Base-by-base conservation (phyloP, 2,329 filamentous ascomycete species). In the Fusarium temperatum region DNA sequence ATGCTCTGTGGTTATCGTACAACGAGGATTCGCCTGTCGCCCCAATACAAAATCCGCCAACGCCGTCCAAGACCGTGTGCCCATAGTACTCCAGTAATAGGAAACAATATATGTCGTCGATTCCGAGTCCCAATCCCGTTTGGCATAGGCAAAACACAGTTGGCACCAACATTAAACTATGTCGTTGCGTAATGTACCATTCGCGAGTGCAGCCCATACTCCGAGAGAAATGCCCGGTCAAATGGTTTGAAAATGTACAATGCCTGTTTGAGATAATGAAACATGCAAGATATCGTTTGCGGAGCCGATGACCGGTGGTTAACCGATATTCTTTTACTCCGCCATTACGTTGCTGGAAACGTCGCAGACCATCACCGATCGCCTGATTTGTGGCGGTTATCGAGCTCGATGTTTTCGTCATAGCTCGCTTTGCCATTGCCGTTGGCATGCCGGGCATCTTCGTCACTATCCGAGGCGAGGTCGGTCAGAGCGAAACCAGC, bases 401-500 rank as follows among this genome's bases (percentile, higher is more conserved):
- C 85, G 69, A 89, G 81, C 77, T 90, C 88, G 73, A 89, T 88
- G 65, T 83, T 78, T 55, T 77, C 78, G 60, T 81, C 81, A 61
- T 85, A 81, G 50, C 82, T 79, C 64, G 85, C 85, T 68, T 83
- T 84, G 62, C 84, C 84, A 59, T 77, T 81, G 64, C 84, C 80
- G 73, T 85, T 84, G 68, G 83, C 75, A 63, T 81, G 80, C 78
- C 78, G 75, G 63, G 74, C 79, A 38, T 91, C 90, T 60, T 92
- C 92, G 36, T 94, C 92, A 75, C 89, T 93, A 71, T 96, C 93
- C 74, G 95, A 93, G 5, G 92, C 88, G 44, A 98, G 85, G 77
- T 98, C 94, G 20, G 90, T 90, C 53, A 98, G 86, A 45, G 93
- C 93, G 72, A 97, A 94, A 10, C 89, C 90, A 47, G 88, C 88